Base-by-base conservation (phyloP, 2,329 filamentous ascomycete species). In the Pseudohalonectria lignicola region DNA sequence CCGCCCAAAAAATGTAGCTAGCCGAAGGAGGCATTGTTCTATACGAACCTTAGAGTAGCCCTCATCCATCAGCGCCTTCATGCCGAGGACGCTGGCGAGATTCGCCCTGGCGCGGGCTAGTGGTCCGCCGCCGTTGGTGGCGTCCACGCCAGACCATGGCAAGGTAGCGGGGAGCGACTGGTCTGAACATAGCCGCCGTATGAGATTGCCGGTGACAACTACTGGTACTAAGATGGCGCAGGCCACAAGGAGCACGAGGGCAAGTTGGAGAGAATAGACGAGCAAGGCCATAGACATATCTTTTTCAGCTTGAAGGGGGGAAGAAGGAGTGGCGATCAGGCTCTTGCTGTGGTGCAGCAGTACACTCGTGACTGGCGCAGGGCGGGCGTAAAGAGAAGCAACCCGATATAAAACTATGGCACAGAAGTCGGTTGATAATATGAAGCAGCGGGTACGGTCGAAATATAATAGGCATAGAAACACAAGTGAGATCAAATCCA, bases 21-120 rank as follows among this genome's bases (percentile, higher is more conserved):
- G n/a, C 28, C 28, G 8, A 12, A 6, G 16, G 25, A 30, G 3
- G 5, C 2, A 12, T 12, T 30, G 25, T 26, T 13, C 29, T 9
- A 15, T 15, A 17, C 20, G 9, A n/a, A 35, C 58, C 49, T 51
- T 49, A 20, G 23, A 29, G 20, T 56, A 54, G 2, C 53, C 53
- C 35, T 55, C 51, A 12, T 54, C 48, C 11, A 55, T 42, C 8
- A 55, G 45, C 8, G 15, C 25, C 31, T 42, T 47, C n/a, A 54
- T 43, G n/a, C 45, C 32, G 18, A 49, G 48, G 31, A 55, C 41
- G 37, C 53, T 53, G 11, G 34, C 32, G 4, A 55, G 8, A 36
- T 55, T 54, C 13, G 53, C 52, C 36, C 41, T 50, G 23, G 47
- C 49, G 39, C 47, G 49, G 2, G 44, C 36, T 4, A 44, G 36